Conservation (phyloP, 768 basidiomycete species). For the Suillus variegatus region DNA sequence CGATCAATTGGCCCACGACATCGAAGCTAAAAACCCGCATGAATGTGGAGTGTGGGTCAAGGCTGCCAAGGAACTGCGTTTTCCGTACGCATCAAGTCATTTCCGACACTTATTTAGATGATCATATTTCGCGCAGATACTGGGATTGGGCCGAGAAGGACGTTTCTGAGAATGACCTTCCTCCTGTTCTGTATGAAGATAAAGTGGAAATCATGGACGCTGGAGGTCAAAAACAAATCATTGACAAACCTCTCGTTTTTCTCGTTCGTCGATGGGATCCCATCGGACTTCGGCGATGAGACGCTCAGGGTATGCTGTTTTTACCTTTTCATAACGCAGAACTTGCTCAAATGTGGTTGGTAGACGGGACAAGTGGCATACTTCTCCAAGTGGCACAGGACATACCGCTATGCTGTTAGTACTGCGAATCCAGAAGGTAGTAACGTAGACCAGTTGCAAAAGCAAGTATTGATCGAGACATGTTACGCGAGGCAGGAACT, state of each 20-base stretch:
- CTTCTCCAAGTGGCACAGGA: constrained; percentile 20
- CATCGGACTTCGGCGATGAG: constrained; percentile 20
- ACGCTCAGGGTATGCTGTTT: constrained; percentile 8
- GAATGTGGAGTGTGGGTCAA: constrained; percentile 22
- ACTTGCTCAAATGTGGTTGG: not conserved
- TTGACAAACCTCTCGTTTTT: constrained; percentile 22
- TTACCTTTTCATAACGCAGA: not conserved
- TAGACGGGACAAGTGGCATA: constrained; percentile 19
- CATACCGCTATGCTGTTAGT: constrained; percentile 19
- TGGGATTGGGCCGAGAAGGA: constrained; percentile 30
- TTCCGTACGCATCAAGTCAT: constrained; percentile 21
- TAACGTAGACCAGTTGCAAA: constrained; percentile 16
- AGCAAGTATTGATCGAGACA: constrained; percentile 12
- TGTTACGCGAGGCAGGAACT: not conserved
- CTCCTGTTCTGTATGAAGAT: constrained; percentile 20
- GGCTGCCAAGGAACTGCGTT: constrained; percentile 26
- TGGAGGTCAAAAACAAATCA: constrained; percentile 12
- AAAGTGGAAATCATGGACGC: constrained; percentile 13
- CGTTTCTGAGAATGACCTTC: constrained; percentile 20
- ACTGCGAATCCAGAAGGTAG: constrained; percentile 14
- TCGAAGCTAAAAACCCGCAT: constrained; percentile 20
- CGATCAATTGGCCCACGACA: constrained; percentile 23
- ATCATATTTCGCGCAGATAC: constrained; percentile 15
- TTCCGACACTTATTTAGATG: not conserved
- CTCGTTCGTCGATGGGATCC: constrained; percentile 15